Evolutionary conservation across 768 basidiomycete genomes (phyloP).

Genomic region (Mycena polygramma): DNA sequence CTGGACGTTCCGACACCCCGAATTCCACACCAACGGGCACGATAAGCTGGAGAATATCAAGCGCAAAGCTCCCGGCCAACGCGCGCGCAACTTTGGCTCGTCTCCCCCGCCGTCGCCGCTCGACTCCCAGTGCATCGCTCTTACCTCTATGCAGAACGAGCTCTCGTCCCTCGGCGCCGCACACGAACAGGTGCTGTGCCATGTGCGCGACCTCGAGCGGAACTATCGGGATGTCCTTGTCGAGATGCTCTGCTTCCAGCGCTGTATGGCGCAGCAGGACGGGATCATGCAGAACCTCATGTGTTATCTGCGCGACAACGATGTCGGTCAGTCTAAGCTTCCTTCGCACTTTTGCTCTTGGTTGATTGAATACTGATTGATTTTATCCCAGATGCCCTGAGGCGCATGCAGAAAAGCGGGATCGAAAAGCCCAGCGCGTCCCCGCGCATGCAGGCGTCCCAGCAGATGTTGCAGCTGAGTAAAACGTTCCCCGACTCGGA

Average conservation of each 20-base stretch:
- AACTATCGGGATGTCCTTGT: not conserved
- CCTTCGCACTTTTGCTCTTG: too few relatives aligned
- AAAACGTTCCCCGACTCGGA: too few relatives aligned
- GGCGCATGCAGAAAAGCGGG: too few relatives aligned
- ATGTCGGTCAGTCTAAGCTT: too few relatives aligned
- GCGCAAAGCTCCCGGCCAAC: not conserved
- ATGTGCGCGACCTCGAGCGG: not conserved
- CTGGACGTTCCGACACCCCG: not conserved
- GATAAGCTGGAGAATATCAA: constrained; percentile 1
- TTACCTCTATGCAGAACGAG: not conserved
- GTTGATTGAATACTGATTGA: too few relatives aligned
- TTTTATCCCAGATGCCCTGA: too few relatives aligned
- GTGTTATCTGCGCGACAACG: not conserved
- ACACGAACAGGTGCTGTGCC: not conserved
- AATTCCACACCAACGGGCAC: not conserved
- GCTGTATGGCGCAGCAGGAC: not conserved
- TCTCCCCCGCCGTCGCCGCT: too few relatives aligned
- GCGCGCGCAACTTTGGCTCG: too few relatives aligned
- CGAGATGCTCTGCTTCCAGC: not conserved
- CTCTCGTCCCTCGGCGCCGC: not conserved
- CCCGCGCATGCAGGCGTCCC: too few relatives aligned
- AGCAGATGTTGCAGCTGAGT: too few relatives aligned
- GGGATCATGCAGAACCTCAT: not conserved
- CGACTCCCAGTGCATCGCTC: too few relatives aligned
- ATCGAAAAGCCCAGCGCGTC: too few relatives aligned